These are phyloP conservation scores for Syncephalastrum racemosum DNA, from an alignment of 371 early-diverging fungal genomes.

Conservation along the genomic window DNA sequence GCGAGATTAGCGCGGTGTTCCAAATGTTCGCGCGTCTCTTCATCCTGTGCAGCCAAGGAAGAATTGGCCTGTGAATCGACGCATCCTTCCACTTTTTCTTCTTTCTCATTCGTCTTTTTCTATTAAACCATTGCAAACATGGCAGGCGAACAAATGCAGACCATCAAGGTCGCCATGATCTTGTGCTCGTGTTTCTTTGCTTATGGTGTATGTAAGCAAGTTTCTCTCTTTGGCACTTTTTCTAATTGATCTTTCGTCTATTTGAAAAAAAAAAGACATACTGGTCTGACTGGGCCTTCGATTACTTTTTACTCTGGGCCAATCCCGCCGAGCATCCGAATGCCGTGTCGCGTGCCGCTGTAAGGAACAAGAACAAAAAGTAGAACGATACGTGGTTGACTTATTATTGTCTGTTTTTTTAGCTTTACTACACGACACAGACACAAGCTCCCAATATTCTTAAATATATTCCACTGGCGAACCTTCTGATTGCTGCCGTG, in stretches of 20 bases:
- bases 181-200: constrained; percentile 53
- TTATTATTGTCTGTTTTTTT: not conserved
- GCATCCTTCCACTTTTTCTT: not conserved
- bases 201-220: constrained; percentile 37
- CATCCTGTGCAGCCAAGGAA: too few relatives aligned
- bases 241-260: not conserved
- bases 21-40: too few relatives aligned
- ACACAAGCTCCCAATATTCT: constrained; percentile 41
- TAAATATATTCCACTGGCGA: constrained; percentile 47
- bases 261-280: constrained; percentile 38
- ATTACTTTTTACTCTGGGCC: constrained; percentile 47
- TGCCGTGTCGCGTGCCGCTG: constrained; percentile 41
- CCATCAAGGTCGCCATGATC: constrained; percentile 44
- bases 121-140: constrained; percentile 8
- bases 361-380: constrained; percentile 14
- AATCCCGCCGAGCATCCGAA: constrained; percentile 41
- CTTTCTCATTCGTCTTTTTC: not conserved
- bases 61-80: too few relatives aligned
- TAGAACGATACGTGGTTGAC: not conserved
- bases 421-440: constrained; percentile 45
- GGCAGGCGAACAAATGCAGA: constrained; percentile 40
- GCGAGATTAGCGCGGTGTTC: too few relatives aligned
- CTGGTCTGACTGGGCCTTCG: constrained; percentile 56
- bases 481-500: constrained; percentile 44
- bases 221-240: not conserved